Evolutionary conservation across 768 basidiomycete genomes (phyloP), one percentile per base, ranked within the genome.

Genomic region (Neoboletus magnificus): DNA sequence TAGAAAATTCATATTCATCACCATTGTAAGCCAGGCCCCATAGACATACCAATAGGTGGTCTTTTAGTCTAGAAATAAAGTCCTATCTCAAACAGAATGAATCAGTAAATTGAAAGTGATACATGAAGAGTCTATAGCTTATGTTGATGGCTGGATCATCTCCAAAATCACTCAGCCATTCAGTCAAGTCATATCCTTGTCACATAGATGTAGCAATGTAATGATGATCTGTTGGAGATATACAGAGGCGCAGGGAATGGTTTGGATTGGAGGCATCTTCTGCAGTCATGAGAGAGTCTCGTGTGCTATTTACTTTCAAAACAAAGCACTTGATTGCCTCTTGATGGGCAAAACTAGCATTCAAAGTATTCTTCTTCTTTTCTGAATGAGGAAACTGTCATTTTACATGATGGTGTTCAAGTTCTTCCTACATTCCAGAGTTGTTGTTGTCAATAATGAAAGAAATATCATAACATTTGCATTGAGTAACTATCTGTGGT

Each of bases 401-500:
- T 56, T 81, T 80, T 12, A 72, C 57, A 0, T 40, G 53, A 0
- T 63, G 54, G 49, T 80, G 77, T 39, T 75, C 67, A 0, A 71
- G 63, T 57, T 78, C 76, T 9, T 74, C 72, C 76, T 77, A n/a
- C 1, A 0, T n/a, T 48, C n/a, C 5, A 20, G 13, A 1, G 27
- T n/a, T 25, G 16, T 6, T 27, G 27, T 27, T 27, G 6, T 27
- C 6, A 27, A 27, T 3, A 27, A 6, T 3, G 27, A 27, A 27
- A 3, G 6, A 27, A 27, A 27, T 25, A 27, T 13, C 37, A n/a
- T 27, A 36, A 27, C 7, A 50, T 40, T n/a, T n/a, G n/a, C n/a
- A n/a, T 39, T 74, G 69, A 0, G 75, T 77, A 0, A n/a, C n/a
- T n/a, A 27, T 78, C 74, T 2, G 70, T 71, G 2, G n/a, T n/a